Evolutionary conservation across 352 stramenopile species (phyloP).

Genomic region (Phytophthora meadii): DNA sequence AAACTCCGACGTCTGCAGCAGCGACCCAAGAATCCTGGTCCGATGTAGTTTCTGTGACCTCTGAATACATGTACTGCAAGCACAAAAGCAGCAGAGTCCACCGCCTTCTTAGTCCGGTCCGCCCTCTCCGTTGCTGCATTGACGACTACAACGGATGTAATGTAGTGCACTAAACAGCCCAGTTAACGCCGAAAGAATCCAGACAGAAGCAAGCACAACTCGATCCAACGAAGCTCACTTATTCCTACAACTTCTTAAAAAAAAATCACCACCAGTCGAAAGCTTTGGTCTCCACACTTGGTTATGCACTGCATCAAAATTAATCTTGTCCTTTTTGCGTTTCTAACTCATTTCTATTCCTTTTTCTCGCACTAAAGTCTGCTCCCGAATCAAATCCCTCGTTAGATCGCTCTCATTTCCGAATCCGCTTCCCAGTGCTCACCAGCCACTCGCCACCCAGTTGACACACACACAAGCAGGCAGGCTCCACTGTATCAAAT

Average conservation of each 20-base stretch:
- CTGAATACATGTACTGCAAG: too few species aligned
- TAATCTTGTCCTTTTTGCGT: conserved; percentile 9
- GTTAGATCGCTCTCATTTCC: conserved; percentile 23
- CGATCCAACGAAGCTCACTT: background rate
- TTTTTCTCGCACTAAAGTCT: background rate
- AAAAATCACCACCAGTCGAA: too few species aligned
- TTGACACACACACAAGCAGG: background rate
- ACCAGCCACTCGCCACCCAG: background rate
- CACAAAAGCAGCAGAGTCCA: conserved; percentile 7
- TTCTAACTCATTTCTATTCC: conserved; percentile 5
- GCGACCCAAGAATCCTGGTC: background rate
- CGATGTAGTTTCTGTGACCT: background rate
- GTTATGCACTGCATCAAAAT: background rate
- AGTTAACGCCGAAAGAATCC: conserved; percentile 5
- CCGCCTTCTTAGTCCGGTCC: conserved; percentile 29
- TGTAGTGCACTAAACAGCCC: background rate
- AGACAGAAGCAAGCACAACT: background rate
- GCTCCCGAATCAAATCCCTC: background rate
- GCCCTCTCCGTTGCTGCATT: conserved; percentile 10
- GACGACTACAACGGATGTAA: background rate
- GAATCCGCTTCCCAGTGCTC: conserved; percentile 26
- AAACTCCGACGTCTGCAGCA: background rate
- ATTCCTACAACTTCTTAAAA: background rate
- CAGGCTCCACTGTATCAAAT: too few species aligned
- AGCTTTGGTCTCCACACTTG: too few species aligned